Conservation (phyloP, 2,329 filamentous ascomycete genomes). For the Fusarium liriodendri region DNA sequence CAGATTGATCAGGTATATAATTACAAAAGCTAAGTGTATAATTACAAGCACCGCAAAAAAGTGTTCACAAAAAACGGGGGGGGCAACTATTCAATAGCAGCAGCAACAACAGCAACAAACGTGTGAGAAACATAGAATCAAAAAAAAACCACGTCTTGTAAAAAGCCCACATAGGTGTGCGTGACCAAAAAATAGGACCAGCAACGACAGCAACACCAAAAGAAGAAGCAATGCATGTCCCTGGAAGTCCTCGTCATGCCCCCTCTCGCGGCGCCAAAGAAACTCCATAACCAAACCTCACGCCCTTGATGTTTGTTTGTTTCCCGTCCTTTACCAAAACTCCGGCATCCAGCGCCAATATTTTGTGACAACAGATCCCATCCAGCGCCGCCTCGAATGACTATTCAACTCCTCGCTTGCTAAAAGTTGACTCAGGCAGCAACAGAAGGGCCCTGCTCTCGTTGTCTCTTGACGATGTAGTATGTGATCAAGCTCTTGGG, state of each 20-base stretch:
- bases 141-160: conserved; percentile 8
- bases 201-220: no score
- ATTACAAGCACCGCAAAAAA: conserved; percentile 7
- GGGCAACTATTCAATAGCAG: conserved; percentile 34
- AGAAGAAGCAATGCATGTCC: no score
- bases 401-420: background rate
- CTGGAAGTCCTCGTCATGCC: no score
- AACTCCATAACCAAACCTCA: conserved; percentile 10
- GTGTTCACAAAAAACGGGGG: conserved; percentile 4
- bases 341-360: conserved; percentile 38
- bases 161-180: conserved; percentile 1
- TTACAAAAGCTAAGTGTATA: conserved; percentile 38
- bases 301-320: background rate
- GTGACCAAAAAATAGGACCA: background rate
- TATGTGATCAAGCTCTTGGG: conserved; percentile 83
- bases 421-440: conserved; percentile 1
- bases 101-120: background rate
- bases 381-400: conserved; percentile 8
- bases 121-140: conserved; percentile 20
- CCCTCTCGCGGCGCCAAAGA: conserved; percentile 8
- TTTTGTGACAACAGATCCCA: conserved; percentile 4
- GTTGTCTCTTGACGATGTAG: conserved; percentile 79
- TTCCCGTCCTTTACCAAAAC: conserved; percentile 24
- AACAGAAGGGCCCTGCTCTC: conserved; percentile 55
- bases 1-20: conserved; percentile 13